Evolutionary conservation across 768 basidiomycete genomes (phyloP), one percentile per base, ranked within the genome.

Genomic region (Trametes coccinea): DNA sequence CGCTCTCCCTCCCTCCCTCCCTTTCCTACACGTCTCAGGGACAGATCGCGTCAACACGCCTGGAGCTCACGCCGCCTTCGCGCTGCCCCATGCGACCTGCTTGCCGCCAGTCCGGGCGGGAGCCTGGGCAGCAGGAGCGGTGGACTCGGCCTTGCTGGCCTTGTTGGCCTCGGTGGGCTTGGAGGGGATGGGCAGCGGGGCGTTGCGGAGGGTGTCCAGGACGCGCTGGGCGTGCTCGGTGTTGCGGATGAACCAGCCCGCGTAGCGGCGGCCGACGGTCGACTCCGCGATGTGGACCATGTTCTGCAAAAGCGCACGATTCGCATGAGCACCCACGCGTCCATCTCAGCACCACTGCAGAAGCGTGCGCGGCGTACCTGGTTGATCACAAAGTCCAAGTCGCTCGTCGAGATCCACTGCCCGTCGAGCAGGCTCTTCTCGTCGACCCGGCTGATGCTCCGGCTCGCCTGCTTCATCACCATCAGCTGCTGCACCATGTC

Each of bases 201-300:
- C 76, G 45, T 77, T 75, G 63, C 80, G 87, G 66, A 97, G 78
- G 61, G 88, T 88, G 68, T 95, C 93, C 63, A 88, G 80, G 58
- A 95, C 90, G 66, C 92, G 84, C 70, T 93, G 91, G 29, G 94
- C 88, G 66, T 94, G 86, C 74, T 97, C 95, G 4, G 93, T 92
- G 74, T 95, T 93, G 67, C 94, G 89, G 76, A 98, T 95, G 78
- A 98, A 98, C 92, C 94, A 97, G 41, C 94, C 93, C 2, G 94
- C 96, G 74, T 93, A 98, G 51, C 94, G 87, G 48, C 96, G 79
- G 14, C 95, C 94, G 17, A 96, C 87, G 0, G 93, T 97, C 22
- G 93, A 94, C 74, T 98, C 95, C 3, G 92, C 89, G 64, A 98
- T 94, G 67, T 96, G 92, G 7, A 98, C 90, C 90, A 95, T 95